phyloP scores from a whole-genome alignment of 1,284 basidiomycete genomes.

The Agaricales sp. region DNA sequence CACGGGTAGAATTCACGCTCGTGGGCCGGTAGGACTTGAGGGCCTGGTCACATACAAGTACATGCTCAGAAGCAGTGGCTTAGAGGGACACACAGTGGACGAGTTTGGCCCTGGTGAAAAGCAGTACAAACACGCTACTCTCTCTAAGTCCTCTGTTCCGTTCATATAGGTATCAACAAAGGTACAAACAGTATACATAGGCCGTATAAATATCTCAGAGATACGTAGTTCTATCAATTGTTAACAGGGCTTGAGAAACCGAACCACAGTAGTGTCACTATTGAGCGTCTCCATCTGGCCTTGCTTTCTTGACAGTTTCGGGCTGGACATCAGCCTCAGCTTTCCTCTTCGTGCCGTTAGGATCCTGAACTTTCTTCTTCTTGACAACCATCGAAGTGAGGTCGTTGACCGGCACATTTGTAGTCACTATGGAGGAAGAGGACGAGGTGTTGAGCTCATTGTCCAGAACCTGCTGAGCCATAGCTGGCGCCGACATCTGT shows the following conservation, averaged over 20 bases:
- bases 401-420: conserved; percentile 53
- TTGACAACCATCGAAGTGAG: conserved; percentile 77
- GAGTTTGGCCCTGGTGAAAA: conserved; percentile 71
- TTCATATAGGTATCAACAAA: conserved; percentile 18
- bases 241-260: background rate
- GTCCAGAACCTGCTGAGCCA: conserved; percentile 62
- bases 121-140: conserved; percentile 60
- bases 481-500: background rate
- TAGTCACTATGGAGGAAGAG: conserved; percentile 11
- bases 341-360: conserved; percentile 48
- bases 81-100: conserved; percentile 67
- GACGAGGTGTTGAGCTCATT: conserved; percentile 43
- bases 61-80: conserved; percentile 66
- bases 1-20: conserved; percentile 93
- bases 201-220: background rate
- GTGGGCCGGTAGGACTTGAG: conserved; percentile 94
- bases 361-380: conserved; percentile 59
- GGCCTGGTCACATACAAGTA: conserved; percentile 96
- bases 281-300: conserved; percentile 32
- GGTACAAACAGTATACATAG: conserved; percentile 3
- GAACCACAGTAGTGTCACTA: too few relatives aligned
- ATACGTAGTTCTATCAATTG: background rate
- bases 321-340: conserved; percentile 13
- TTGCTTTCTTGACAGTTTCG: conserved; percentile 56
- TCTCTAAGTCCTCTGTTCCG: conserved; percentile 37